Evolutionary conservation across 1,139 yeast species (phyloP).

Genomic region (Protomyces inundatus): DNA sequence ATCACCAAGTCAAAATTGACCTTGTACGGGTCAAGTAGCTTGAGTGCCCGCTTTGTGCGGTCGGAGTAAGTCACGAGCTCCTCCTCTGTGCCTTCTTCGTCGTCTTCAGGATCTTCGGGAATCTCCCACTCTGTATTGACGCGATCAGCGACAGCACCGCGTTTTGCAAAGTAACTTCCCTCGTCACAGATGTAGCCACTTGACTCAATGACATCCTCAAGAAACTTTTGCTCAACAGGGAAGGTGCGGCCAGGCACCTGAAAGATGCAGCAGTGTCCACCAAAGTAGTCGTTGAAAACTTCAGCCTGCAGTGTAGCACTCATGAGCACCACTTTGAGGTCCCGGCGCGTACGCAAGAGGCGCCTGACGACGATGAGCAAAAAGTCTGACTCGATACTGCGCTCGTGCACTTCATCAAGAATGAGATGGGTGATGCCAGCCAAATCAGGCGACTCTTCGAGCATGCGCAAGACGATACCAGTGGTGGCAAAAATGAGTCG

Average conservation of each 20-base stretch:
- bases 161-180: constrained; percentile 8
- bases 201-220: constrained; percentile 35
- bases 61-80: constrained; percentile 16
- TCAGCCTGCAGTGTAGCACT: constrained; percentile 72
- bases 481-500: constrained; percentile 75
- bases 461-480: constrained; percentile 69
- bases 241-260: constrained; percentile 80
- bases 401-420: constrained; percentile 80
- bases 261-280: constrained; percentile 46
- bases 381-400: constrained; percentile 76
- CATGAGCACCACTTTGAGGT: constrained; percentile 58
- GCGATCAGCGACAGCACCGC: not conserved
- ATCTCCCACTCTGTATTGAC: constrained; percentile 5
- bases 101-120: constrained; percentile 18
- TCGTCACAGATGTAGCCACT: constrained; percentile 24
- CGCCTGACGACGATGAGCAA: constrained; percentile 61
- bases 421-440: constrained; percentile 58
- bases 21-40: constrained; percentile 24
- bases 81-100: constrained; percentile 4
- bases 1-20: constrained; percentile 28
- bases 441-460: constrained; percentile 46
- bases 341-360: constrained; percentile 44
- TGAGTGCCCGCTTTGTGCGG: constrained; percentile 10
- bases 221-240: constrained; percentile 62
- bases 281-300: constrained; percentile 55